phyloP scores from a whole-genome alignment of 257 asterid genomes.

The Petunia axillaris region DNA sequence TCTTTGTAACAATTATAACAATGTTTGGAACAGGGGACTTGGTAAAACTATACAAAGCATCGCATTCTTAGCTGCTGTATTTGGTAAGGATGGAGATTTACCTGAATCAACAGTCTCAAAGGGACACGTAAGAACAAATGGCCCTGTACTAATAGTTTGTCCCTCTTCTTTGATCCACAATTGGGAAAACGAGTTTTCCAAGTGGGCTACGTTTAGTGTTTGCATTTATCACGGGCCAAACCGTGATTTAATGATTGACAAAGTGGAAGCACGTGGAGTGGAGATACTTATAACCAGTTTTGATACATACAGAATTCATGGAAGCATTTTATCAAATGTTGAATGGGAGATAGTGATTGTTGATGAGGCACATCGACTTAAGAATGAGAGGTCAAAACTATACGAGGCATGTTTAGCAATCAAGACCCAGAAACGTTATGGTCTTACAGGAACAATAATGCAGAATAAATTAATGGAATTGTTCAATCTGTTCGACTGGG shows the following conservation, averaged over 20 bases:
- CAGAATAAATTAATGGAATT: constrained; percentile 94
- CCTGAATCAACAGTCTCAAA: constrained; percentile 36
- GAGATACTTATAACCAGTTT: constrained; percentile 90
- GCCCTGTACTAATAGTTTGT: constrained; percentile 76
- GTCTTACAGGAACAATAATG: constrained; percentile 95
- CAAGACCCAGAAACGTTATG: constrained; percentile 79
- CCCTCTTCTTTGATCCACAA: constrained; percentile 93
- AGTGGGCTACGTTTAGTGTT: constrained; percentile 81
- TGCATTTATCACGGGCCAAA: constrained; percentile 86
- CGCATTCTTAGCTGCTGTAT: constrained; percentile 92
- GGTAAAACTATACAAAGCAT: constrained; percentile 97
- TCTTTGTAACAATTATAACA: background rate
- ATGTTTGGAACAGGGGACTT: constrained; percentile 70
- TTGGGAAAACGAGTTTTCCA: constrained; percentile 91
- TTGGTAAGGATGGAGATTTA: constrained; percentile 59
- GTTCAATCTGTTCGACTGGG: constrained; percentile 86
- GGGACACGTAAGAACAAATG: constrained; percentile 41
- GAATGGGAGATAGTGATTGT: constrained; percentile 81
- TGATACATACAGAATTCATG: constrained; percentile 90
- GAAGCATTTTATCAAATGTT: constrained; percentile 58
- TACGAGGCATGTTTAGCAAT: constrained; percentile 68
- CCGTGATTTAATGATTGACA: constrained; percentile 75
- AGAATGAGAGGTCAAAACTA: constrained; percentile 92
- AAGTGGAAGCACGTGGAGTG: constrained; percentile 57
- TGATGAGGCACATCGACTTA: constrained; percentile 93